phyloP scores from a whole-genome alignment of 352 stramenopile species.

The Globisporangium orthogonon region DNA sequence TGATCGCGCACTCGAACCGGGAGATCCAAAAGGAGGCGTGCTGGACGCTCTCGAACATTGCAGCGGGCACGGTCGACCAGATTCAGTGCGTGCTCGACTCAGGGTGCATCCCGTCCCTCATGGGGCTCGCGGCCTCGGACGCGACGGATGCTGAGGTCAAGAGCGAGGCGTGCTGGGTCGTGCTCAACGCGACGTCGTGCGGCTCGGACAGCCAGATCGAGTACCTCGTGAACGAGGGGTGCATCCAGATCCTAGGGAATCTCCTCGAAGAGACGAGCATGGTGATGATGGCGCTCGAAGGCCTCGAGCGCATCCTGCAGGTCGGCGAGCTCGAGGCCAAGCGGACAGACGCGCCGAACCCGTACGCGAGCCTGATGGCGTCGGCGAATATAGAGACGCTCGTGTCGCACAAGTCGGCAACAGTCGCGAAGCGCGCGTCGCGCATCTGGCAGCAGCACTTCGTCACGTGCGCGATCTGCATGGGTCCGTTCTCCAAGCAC shows the following conservation, averaged over 20 bases:
- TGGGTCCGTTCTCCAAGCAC: conserved; percentile 93
- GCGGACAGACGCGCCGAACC: conserved; percentile 78
- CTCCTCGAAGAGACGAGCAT: conserved; percentile 95
- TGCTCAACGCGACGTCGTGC: conserved; percentile 97
- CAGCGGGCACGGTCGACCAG: conserved; percentile 94
- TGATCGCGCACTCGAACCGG: conserved; percentile 95
- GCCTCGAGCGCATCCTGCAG: conserved; percentile 95
- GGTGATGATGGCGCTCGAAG: conserved; percentile 99
- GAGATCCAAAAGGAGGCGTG: conserved; percentile 98
- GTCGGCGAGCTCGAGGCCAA: conserved; percentile 89
- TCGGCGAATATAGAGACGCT: conserved; percentile 91
- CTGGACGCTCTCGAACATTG: conserved; percentile 97
- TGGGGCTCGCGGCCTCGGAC: conserved; percentile 90
- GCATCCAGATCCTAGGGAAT: conserved; percentile 85
- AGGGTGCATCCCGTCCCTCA: conserved; percentile 92
- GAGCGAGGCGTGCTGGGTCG: conserved; percentile 98
- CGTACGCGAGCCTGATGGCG: conserved; percentile 87
- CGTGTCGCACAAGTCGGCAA: conserved; percentile 92
- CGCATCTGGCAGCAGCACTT: conserved; percentile 98
- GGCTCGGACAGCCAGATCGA: conserved; percentile 94
- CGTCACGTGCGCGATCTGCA: conserved; percentile 96
- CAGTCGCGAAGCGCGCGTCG: conserved; percentile 92
- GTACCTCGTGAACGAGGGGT: conserved; percentile 84
- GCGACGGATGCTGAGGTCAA: conserved; percentile 94
- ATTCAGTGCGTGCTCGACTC: conserved; percentile 98